Percentiles rank a stretch among this genome's conserved stretches.
Evolutionary conservation across 257 asterid genomes (phyloP).

Genomic region (Anisodus tanguticus): DNA sequence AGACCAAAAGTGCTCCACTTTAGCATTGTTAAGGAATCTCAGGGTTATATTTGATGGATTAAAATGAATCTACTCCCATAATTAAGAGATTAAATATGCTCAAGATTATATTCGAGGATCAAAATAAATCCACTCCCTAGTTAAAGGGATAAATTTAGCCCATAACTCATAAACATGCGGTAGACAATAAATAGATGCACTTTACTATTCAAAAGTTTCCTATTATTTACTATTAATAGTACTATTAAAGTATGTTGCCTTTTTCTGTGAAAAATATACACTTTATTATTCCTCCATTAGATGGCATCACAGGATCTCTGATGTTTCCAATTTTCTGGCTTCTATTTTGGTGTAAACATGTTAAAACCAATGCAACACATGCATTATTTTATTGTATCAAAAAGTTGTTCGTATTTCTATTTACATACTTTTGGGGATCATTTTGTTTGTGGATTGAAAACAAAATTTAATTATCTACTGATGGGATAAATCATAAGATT

Average conservation of each 20-base stretch:
- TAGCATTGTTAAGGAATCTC: too few species aligned
- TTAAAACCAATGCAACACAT: constrained; percentile 2
- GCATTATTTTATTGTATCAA: background rate
- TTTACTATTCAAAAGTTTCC: background rate
- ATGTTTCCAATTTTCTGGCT: background rate
- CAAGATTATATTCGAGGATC: too few species aligned
- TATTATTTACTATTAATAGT: background rate
- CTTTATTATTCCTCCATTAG: background rate
- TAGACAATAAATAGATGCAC: too few species aligned
- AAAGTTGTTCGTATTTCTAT: background rate
- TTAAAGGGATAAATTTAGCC: too few species aligned
- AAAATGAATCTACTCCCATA: too few species aligned
- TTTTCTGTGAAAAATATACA: background rate
- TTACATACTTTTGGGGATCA: background rate
- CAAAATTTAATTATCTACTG: background rate
- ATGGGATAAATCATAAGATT: background rate
- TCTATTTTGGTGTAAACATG: background rate
- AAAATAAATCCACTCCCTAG: too few species aligned
- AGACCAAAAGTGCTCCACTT: too few species aligned
- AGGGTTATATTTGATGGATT: too few species aligned
- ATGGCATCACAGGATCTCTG: background rate
- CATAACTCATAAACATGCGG: too few species aligned
- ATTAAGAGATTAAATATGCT: too few species aligned
- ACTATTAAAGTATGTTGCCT: background rate
- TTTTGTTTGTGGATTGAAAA: background rate